Conservation (phyloP, 2,329 filamentous ascomycete species). For the Didymella sp. region DNA sequence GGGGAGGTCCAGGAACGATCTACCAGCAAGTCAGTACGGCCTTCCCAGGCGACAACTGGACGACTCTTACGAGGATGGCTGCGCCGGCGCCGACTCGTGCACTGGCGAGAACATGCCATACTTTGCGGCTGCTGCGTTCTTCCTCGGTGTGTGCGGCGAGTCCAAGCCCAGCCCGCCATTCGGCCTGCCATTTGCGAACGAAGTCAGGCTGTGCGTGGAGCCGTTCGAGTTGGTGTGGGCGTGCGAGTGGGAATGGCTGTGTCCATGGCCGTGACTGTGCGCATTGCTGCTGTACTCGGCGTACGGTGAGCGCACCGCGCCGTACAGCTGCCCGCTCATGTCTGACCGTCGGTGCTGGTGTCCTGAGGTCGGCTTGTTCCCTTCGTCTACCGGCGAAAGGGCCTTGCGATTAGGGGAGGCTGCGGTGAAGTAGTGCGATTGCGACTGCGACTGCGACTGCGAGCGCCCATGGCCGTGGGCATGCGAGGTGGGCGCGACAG, state of each 20-base stretch:
- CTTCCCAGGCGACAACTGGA: slow-evolving; percentile 5
- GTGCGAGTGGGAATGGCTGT: slow-evolving; percentile 40
- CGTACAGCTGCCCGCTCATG: slow-evolving; percentile 45
- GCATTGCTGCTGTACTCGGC: slow-evolving; percentile 35
- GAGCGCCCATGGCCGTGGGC: slow-evolving; percentile 49
- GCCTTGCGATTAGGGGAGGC: slow-evolving; percentile 33
- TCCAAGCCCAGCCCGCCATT: slow-evolving; percentile 53
- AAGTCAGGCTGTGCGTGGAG: slow-evolving; percentile 40
- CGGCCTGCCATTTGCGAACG: slow-evolving; percentile 38
- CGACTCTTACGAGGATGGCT: slow-evolving; percentile 33
- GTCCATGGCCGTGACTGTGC: slow-evolving; percentile 35
- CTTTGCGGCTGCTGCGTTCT: slow-evolving; percentile 21
- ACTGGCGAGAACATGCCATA: slow-evolving; percentile 47
- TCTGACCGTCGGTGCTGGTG: slow-evolving; percentile 45
- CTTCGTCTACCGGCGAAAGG: slow-evolving; percentile 34
- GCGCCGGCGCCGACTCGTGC: slow-evolving; percentile 35
- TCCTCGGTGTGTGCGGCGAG: slow-evolving; percentile 33
- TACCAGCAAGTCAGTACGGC: slow-evolving; percentile 16
- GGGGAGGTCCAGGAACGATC: slow-evolving; percentile 48
- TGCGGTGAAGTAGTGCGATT: slow-evolving; percentile 40
- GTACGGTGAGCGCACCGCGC: slow-evolving; percentile 40
- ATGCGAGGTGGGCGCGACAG: slow-evolving; percentile 43
- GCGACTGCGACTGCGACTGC: slow-evolving; percentile 41
- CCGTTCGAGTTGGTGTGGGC: slow-evolving; percentile 36
- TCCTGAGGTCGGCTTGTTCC: slow-evolving; percentile 20